These are phyloP conservation scores for Mariannaea elegans DNA, from an alignment of 2,329 filamentous ascomycete genomes.

Conservation along the genomic window DNA sequence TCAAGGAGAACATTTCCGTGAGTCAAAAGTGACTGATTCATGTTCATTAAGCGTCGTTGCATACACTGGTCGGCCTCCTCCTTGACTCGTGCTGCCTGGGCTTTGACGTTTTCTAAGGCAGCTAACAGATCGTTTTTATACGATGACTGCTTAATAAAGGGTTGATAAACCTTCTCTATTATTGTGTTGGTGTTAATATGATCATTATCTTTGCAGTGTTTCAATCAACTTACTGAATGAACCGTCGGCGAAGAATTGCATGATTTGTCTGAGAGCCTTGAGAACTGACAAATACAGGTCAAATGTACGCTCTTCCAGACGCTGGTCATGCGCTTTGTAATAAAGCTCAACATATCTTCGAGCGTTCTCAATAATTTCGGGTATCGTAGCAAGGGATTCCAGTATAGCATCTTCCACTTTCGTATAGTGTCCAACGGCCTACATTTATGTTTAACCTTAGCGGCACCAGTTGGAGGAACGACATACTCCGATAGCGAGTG, in stretches of 20 bases:
- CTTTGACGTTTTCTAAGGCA: neutral
- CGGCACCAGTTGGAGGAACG: neutral
- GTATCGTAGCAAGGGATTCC: slow-evolving; percentile 17
- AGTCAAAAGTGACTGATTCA: neutral
- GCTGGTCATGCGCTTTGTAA: slow-evolving; percentile 7
- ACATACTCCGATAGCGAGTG: neutral
- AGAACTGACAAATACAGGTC: slow-evolving; percentile 20
- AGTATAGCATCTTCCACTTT: slow-evolving; percentile 21
- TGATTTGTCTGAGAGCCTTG: slow-evolving; percentile 12
- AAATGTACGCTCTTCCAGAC: slow-evolving; percentile 18
- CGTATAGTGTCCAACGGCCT: neutral
- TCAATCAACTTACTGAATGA: neutral
- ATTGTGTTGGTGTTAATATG: neutral
- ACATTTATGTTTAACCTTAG: neutral
- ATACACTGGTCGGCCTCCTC: neutral
- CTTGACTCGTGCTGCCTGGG: neutral
- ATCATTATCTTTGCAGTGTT: neutral
- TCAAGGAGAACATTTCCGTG: neutral
- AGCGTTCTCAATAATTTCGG: slow-evolving; percentile 14
- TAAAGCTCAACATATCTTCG: slow-evolving; percentile 22
- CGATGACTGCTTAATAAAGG: slow-evolving; percentile 3
- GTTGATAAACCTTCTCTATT: neutral
- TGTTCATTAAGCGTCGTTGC: neutral
- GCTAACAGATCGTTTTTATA: neutral
- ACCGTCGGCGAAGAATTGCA: slow-evolving; percentile 26